A percentile compares a stretch with the other conserved stretches of the same genome.
Conservation (phyloP, 164 flowering plant genomes). For the Amborella trichopoda region DNA sequence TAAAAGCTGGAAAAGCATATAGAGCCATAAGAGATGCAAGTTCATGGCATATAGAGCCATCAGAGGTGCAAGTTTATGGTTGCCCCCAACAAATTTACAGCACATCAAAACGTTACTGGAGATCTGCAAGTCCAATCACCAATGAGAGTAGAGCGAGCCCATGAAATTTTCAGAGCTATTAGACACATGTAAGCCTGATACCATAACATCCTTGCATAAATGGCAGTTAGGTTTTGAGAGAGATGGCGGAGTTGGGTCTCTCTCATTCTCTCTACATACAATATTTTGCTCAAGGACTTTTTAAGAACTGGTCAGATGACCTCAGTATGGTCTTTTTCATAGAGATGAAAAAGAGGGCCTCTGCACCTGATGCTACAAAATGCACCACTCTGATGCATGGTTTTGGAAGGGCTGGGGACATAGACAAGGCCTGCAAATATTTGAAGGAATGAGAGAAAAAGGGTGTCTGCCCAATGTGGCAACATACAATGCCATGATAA, state of each 20-base stretch:
- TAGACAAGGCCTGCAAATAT: conserved; percentile 53
- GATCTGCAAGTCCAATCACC: conserved; percentile 54
- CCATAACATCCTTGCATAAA: conserved; percentile 49
- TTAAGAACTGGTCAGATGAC: conserved; percentile 59
- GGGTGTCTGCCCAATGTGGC: conserved; percentile 80
- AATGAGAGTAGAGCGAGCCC: conserved; percentile 55
- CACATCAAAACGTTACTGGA: conserved; percentile 72
- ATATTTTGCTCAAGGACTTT: conserved; percentile 70
- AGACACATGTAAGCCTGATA: conserved; percentile 51
- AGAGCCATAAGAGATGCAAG: conserved; percentile 44
- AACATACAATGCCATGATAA: conserved; percentile 83
- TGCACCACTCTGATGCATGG: conserved; percentile 89
- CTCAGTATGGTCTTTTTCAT: conserved; percentile 73
- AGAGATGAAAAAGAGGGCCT: conserved; percentile 74
- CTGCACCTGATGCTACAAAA: conserved; percentile 71
- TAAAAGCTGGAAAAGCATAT: conserved; percentile 56
- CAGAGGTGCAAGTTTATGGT: conserved; percentile 66
- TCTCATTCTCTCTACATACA: conserved; percentile 48
- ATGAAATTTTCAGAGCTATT: conserved; percentile 37
- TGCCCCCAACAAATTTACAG: conserved; percentile 51
- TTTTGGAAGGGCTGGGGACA: conserved; percentile 63
- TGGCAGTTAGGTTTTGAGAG: conserved; percentile 65
- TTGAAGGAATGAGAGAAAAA: conserved; percentile 45
- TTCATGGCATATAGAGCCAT: conserved; percentile 70
- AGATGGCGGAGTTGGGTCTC: conserved; percentile 78